These are phyloP conservation scores for Nemania bipapillata DNA, from an alignment of 2,329 filamentous ascomycete genomes.

Conservation along the genomic window DNA sequence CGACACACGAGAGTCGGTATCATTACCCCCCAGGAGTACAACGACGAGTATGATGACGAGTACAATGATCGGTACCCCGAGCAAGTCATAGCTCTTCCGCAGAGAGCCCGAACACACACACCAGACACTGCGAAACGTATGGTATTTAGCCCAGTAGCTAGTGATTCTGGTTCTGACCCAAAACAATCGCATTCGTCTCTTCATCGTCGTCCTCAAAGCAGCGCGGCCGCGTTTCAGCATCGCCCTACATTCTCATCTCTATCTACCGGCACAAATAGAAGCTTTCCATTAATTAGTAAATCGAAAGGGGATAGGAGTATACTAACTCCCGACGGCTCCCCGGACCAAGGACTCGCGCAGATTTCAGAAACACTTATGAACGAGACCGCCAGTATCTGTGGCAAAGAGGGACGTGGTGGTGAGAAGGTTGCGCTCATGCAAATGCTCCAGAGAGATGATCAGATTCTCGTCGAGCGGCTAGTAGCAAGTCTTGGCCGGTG, in stretches of 20 bases:
- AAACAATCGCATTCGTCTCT: constrained; percentile 51
- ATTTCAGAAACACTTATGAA: constrained; percentile 62
- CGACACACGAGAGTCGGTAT: constrained; percentile 45
- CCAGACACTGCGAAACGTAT: constrained; percentile 49
- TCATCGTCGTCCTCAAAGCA: constrained; percentile 58
- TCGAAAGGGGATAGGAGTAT: constrained; percentile 59
- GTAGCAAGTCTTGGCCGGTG: constrained; percentile 70
- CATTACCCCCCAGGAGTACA: constrained; percentile 38
- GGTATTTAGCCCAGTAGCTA: constrained; percentile 43
- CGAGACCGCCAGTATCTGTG: constrained; percentile 59
- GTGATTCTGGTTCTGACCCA: constrained; percentile 45
- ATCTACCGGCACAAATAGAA: constrained; percentile 69
- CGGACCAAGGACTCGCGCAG: constrained; percentile 61
- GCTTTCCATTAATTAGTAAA: constrained; percentile 70
- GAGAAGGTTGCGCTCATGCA: constrained; percentile 57
- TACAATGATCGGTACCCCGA: constrained; percentile 43
- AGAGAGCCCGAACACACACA: constrained; percentile 49
- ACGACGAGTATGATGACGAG: constrained; percentile 27
- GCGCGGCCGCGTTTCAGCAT: constrained; percentile 57
- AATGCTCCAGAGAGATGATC: constrained; percentile 65
- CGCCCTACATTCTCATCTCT: constrained; percentile 68
- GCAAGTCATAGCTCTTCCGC: constrained; percentile 38
- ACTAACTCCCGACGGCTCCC: constrained; percentile 61
- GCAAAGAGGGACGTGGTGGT: constrained; percentile 49
- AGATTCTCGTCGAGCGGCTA: constrained; percentile 68